These are phyloP conservation scores for Paramarasmius palmivorus DNA, from an alignment of 1,284 basidiomycete species.

Conservation along the genomic window DNA sequence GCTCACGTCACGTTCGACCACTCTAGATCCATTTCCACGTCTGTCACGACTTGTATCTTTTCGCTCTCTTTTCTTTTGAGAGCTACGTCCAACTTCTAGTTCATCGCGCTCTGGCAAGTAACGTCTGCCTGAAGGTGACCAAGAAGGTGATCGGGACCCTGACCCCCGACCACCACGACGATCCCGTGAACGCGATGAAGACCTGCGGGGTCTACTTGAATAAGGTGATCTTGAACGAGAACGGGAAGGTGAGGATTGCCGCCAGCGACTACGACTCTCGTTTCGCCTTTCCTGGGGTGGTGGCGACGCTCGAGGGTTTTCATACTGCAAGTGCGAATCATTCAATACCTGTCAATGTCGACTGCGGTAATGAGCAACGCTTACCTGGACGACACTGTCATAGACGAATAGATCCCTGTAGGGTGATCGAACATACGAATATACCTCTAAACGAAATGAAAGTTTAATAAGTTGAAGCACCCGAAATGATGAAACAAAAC, in stretches of 20 bases:
- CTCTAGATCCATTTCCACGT: neutral
- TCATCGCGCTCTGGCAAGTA: constrained; percentile 5
- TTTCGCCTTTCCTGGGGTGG: constrained; percentile 29
- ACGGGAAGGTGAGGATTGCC: constrained; percentile 26
- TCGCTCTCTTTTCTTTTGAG: neutral
- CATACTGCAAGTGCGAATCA: constrained; percentile 46
- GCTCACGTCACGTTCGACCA: neutral
- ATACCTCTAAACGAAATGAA: constrained; percentile 60
- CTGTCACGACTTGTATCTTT: neutral
- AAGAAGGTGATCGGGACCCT: constrained; percentile 19
- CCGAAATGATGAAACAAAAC: constrained; percentile 4
- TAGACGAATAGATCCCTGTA: constrained; percentile 80
- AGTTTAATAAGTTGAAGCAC: neutral
- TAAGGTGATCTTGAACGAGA: constrained; percentile 15
- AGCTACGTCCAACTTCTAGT: neutral
- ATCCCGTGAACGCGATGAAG: neutral
- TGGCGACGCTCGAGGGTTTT: constrained; percentile 38
- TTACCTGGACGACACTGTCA: constrained; percentile 79
- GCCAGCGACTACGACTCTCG: constrained; percentile 42
- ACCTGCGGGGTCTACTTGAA: neutral
- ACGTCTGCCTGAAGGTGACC: constrained; percentile 18
- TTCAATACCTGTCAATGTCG: constrained; percentile 1
- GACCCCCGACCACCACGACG: constrained; percentile 1
- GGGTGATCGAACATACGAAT: constrained; percentile 82
- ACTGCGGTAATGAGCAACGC: constrained; percentile 18